These are phyloP conservation scores for Saccharomyces mikatae DNA, from an alignment of 805 yeast species.

Conservation along the genomic window DNA sequence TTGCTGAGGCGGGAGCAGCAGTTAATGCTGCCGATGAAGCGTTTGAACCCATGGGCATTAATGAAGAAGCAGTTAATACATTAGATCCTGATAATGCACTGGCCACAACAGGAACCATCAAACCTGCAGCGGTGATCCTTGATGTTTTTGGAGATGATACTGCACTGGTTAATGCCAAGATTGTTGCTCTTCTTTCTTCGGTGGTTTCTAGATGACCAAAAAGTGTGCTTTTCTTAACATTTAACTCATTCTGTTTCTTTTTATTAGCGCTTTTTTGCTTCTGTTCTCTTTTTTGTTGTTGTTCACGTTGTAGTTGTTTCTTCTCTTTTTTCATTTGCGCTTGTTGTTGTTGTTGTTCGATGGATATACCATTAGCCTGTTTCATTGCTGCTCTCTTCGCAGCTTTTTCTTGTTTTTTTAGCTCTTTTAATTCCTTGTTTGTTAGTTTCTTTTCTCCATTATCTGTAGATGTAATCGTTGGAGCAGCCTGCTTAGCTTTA, in stretches of 20 bases:
- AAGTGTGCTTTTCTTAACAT: constrained; percentile 49
- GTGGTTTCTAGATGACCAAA: constrained; percentile 76
- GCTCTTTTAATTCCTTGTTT: constrained; percentile 79
- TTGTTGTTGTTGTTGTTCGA: constrained; percentile 32
- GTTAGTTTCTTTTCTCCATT: constrained; percentile 35
- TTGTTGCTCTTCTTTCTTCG: constrained; percentile 52
- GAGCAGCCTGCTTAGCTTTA: constrained; percentile 1
- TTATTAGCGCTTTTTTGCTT: constrained; percentile 35
- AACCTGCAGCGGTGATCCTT: constrained; percentile 30
- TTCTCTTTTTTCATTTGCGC: constrained; percentile 39
- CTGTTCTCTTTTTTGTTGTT: constrained; percentile 46
- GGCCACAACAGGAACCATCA: constrained; percentile 27
- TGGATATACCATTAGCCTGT: constrained; percentile 51
- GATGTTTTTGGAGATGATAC: constrained; percentile 27
- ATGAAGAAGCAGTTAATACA: constrained; percentile 17
- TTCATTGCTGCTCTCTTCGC: constrained; percentile 88
- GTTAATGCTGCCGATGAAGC: constrained; percentile 2
- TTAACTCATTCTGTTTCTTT: constrained; percentile 23
- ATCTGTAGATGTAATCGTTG: background rate
- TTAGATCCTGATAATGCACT: constrained; percentile 20
- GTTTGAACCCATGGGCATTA: constrained; percentile 3
- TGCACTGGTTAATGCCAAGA: constrained; percentile 30
- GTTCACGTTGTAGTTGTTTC: constrained; percentile 34
- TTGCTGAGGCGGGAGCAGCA: constrained; percentile 2
- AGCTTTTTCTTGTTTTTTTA: constrained; percentile 84